Evolutionary conservation across 352 stramenopile genomes (phyloP), one percentile per base, ranked within the genome.

Genomic region (Globisporangium cylindrosporum): DNA sequence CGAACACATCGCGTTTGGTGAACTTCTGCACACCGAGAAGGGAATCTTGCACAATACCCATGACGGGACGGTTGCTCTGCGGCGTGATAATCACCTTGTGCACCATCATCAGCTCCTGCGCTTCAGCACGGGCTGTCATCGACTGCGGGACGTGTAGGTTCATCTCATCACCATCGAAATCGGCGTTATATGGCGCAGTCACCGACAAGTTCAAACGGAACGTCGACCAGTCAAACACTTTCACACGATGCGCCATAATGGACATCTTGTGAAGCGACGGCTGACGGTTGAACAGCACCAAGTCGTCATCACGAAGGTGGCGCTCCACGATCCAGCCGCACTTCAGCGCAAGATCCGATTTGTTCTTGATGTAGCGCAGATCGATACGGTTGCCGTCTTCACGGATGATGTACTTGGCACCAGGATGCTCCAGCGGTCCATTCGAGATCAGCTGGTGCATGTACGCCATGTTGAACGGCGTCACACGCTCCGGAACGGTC

Each of bases 111-210:
- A 99, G 89, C 65, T 99, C 87, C 73, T 99, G 93, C 8, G 95
- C 95, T 79, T 99, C 98, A 18, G 98, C 97, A 68, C 95, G 88
- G 62, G 98, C 98, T 38, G 97, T 92, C 66, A 99, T 86, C n/a
- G 93, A 98, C 84, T 99, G 98, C 48, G 95, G 96, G 4, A 98
- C 91, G 80, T 98, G 95, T 65, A 99, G 84, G 79, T 99, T 99
- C 98, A 99, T 99, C 81, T 99, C 97, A 75, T 99, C 98, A 59
- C 98, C 98, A 89, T 99, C 98, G 73, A 99, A 99, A 92, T 99
- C 98, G 67, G 98, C 98, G 78, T 99, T 99, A 84, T 99, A 99
- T 34, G 98, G 98, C 24, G 97, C 97, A 5, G 98, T 99, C 20
- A 97, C 90, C 51, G 92, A 98, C 62, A 99, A 81, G 76, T 99